phyloP scores from a whole-genome alignment of 208 protist species.

The Tritrichomonas foetus region DNA sequence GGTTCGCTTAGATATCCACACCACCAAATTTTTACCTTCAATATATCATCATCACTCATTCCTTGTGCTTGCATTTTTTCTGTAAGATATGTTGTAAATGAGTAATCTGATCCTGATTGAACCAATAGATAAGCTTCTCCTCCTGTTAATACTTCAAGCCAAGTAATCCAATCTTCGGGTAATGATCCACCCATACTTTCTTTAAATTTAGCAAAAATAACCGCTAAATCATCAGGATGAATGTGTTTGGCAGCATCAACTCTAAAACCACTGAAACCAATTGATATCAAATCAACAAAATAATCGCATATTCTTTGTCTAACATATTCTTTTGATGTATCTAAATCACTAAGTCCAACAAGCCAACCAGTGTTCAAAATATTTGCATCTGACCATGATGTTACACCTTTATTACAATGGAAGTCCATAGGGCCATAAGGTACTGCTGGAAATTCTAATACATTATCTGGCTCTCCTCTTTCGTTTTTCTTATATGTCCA shows the following conservation, averaged over 20 bases:
- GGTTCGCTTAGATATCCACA: slow-evolving; percentile 59
- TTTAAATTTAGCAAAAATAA: slow-evolving; percentile 60
- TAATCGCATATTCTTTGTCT: slow-evolving; percentile 65
- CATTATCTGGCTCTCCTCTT: slow-evolving; percentile 47
- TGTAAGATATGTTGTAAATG: slow-evolving; percentile 53
- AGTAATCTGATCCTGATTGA: slow-evolving; percentile 55
- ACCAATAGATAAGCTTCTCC: slow-evolving; percentile 60
- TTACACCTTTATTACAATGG: slow-evolving; percentile 65
- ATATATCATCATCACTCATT: slow-evolving; percentile 55
- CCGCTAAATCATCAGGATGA: slow-evolving; percentile 56
- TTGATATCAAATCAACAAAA: slow-evolving; percentile 54
- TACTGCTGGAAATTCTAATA: slow-evolving; percentile 60
- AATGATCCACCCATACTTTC: slow-evolving; percentile 59
- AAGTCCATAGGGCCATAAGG: slow-evolving; percentile 62
- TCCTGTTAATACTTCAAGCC: slow-evolving; percentile 61
- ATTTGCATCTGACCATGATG: slow-evolving; percentile 63
- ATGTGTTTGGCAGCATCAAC: slow-evolving; percentile 67
- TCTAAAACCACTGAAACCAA: slow-evolving; percentile 58
- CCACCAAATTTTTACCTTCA: slow-evolving; percentile 67
- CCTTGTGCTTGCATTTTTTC: slow-evolving; percentile 49
- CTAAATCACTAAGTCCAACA: slow-evolving; percentile 57
- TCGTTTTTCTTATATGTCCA: slow-evolving; percentile 53
- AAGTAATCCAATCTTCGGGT: slow-evolving; percentile 61
- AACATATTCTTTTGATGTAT: slow-evolving; percentile 63
- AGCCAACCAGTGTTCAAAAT: slow-evolving; percentile 65